Base-by-base conservation (phyloP, 169 alveolate genomes). In the Plasmodium sp. region DNA sequence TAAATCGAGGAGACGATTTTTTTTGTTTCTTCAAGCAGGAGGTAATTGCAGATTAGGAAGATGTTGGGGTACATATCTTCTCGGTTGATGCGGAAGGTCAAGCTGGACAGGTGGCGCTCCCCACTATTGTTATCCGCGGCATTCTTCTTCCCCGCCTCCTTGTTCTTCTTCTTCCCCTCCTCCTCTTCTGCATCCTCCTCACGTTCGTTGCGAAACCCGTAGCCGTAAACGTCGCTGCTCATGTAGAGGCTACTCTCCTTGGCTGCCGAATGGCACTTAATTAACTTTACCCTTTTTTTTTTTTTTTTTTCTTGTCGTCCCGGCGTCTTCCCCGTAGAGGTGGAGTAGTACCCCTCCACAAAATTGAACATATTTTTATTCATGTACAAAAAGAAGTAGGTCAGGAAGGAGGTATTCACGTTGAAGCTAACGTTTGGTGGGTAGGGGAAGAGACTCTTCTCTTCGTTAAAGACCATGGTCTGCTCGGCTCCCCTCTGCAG, bases 401-500 rank as follows among this genome's bases (percentile, higher is more conserved):
- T 86, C 3, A 86, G 31, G 67, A 86, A 86, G 9, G 93, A 86
- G 1, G 93, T 86, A 58, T 86, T 86, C 18, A 86, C 72, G 18
- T 86, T 77, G 81, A 75, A 86, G 10, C 75, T 75, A 18, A 86
- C 36, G 71, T 71, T 45, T 16, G 33, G 31, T 34, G 93, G 93
- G 71, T 48, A 31, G 45, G 18, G 18, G 81, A 22, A 86, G 31
- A 86, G 81, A 45, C 16, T 7, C 71, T 86, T 86, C 1, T 77
- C 93, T 34, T 86, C 93, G 33, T 67, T 56, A 75, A 86, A 86
- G 7, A 43, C 3, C 10, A 51, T 22, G 39, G 93, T 86, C 18
- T 86, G 93, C 48, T 86, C 93, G 6, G 85, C 93, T 54, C 93
- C 93, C 81, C 93, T 86, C 36, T 75, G 93, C 27, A 86, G 33